These are phyloP conservation scores for Aspergillus quadrilineatus DNA, from an alignment of 2,329 filamentous ascomycete genomes.

Conservation along the genomic window DNA sequence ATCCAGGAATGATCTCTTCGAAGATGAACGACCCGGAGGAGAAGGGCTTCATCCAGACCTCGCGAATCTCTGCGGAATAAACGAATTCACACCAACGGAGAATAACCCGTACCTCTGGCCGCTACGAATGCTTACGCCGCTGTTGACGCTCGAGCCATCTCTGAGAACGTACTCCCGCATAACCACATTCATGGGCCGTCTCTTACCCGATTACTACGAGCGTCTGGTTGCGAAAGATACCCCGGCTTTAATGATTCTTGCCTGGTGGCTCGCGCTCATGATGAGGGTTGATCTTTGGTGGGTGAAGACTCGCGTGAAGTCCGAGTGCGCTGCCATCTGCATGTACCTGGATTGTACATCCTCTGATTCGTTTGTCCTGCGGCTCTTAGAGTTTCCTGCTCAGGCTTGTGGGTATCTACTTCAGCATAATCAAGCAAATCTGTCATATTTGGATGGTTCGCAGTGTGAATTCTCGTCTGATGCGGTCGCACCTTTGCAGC, in stretches of 20 bases:
- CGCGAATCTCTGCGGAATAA: slow-evolving; percentile 37
- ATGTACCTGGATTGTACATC: slow-evolving; percentile 34
- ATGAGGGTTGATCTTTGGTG: slow-evolving; percentile 29
- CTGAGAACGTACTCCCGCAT: slow-evolving; percentile 27
- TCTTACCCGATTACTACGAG: slow-evolving; percentile 31
- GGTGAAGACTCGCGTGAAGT: slow-evolving; percentile 30
- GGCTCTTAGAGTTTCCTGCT: slow-evolving; percentile 36
- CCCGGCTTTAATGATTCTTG: slow-evolving; percentile 34
- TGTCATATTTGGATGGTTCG: background rate
- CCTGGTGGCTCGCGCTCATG: slow-evolving; percentile 37
- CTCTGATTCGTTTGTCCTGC: slow-evolving; percentile 28
- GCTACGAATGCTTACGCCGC: slow-evolving; percentile 32
- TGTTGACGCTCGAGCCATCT: slow-evolving; percentile 31
- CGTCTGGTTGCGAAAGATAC: slow-evolving; percentile 32
- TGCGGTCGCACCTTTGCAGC: no score
- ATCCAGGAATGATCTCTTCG: slow-evolving; percentile 26
- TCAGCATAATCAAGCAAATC: slow-evolving; percentile 18
- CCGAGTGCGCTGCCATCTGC: slow-evolving; percentile 39
- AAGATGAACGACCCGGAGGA: slow-evolving; percentile 30
- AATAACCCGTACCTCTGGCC: slow-evolving; percentile 40
- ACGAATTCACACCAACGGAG: slow-evolving; percentile 27
- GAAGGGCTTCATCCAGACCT: slow-evolving; percentile 31
- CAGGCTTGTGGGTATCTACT: slow-evolving; percentile 34
- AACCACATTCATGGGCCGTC: slow-evolving; percentile 36
- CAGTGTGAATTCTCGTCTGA: no score